phyloP scores from a whole-genome alignment of 257 asterid species.

The Anisodus tanguticus region DNA sequence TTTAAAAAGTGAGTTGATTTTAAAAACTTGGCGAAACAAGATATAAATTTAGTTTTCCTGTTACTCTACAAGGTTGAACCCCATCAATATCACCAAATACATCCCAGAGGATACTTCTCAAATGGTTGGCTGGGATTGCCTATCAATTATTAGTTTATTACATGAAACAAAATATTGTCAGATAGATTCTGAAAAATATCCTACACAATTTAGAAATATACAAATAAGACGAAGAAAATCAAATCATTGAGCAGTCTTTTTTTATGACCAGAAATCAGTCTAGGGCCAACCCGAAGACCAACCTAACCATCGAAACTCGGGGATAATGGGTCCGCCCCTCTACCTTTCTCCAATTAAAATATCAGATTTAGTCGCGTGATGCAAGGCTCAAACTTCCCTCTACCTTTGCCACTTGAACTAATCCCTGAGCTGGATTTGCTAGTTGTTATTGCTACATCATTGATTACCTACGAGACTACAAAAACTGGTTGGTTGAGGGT shows the following conservation, averaged over 20 bases:
- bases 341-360: not conserved
- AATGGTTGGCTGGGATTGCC: not conserved
- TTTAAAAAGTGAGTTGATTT: too few species aligned
- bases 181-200: not conserved
- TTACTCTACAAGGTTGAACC: not conserved
- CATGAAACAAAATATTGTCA: not conserved
- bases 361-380: not conserved
- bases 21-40: too few species aligned
- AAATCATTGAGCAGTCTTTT: not conserved
- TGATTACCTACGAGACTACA: conserved; percentile 3
- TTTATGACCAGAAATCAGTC: not conserved
- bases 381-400: not conserved
- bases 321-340: not conserved
- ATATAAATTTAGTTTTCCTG: not conserved
- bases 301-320: not conserved
- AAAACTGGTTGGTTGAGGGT: conserved; percentile 6
- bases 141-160: too few species aligned
- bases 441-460: not conserved
- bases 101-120: not conserved
- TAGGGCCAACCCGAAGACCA: not conserved
- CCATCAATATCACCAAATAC: not conserved
- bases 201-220: not conserved
- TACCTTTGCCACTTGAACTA: not conserved
- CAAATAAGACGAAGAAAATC: not conserved
- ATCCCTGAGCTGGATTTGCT: not conserved